Percentiles rank a stretch among this genome's conserved stretches.
phyloP scores from a whole-genome alignment of 2,329 filamentous ascomycete species.

The Colletotrichum orchidophilum region DNA sequence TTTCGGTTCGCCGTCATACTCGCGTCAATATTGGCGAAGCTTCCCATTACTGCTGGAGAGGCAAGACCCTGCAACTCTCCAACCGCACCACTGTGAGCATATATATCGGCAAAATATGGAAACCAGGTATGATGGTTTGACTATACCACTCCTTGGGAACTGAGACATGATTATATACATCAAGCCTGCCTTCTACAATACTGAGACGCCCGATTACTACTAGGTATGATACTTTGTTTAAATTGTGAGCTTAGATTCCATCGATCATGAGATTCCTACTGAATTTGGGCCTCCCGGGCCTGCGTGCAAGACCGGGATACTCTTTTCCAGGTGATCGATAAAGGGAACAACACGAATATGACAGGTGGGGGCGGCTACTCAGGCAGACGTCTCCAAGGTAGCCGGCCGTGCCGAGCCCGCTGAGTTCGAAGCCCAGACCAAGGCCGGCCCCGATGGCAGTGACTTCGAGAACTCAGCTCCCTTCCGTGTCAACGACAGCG shows the following conservation, averaged over 20 bases:
- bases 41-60: too few species aligned
- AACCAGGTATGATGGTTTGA: too few species aligned
- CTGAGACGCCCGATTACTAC: neutral
- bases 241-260: neutral
- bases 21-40: too few species aligned
- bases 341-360: constrained; percentile 8
- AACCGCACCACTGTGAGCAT: too few species aligned
- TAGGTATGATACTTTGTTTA: accelerated
- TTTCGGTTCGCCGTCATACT: too few species aligned
- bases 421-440: constrained; percentile 42
- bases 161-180: too few species aligned
- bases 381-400: neutral
- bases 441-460: constrained; percentile 44
- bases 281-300: neutral
- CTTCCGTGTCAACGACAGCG: constrained; percentile 50
- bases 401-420: constrained; percentile 34
- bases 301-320: neutral
- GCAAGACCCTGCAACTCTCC: too few species aligned
- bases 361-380: constrained; percentile 13
- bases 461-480: constrained; percentile 46
- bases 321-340: constrained; percentile 13
- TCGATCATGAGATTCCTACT: neutral
- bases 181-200: neutral
- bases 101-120: too few species aligned
- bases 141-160: too few species aligned